Conservation (phyloP, 192 early-diverging fungal species). For the Backusella westeae region DNA sequence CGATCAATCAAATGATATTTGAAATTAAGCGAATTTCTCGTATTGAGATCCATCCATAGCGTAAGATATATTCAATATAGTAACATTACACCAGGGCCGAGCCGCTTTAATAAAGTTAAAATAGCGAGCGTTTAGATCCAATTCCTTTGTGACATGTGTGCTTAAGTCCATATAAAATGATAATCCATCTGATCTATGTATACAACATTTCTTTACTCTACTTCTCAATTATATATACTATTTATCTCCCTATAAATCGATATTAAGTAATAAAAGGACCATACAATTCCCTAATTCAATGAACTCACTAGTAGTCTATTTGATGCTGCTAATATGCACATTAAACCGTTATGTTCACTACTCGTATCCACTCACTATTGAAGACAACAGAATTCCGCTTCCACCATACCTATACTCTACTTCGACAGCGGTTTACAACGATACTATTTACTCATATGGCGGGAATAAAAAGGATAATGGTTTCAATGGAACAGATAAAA, state of each 20-base stretch:
- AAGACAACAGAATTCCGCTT: not conserved
- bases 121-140: no score
- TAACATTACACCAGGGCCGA: no score
- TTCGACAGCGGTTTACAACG: not conserved
- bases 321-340: not conserved
- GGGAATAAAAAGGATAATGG: not conserved
- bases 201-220: not conserved
- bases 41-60: no score
- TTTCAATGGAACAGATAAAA: not conserved
- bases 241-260: not conserved
- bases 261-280: not conserved
- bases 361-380: not conserved
- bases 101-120: no score
- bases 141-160: no score
- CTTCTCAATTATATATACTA: not conserved
- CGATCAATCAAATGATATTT: no score
- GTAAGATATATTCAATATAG: no score
- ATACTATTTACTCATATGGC: not conserved
- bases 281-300: not conserved
- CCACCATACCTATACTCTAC: not conserved
- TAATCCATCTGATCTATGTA: not conserved
- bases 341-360: not conserved
- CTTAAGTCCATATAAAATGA: not conserved
- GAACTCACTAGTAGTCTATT: not conserved
- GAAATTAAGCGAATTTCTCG: no score